Evolutionary conservation across 306 rosid genomes (phyloP).

Genomic region (Lathyrus oleraceus): DNA sequence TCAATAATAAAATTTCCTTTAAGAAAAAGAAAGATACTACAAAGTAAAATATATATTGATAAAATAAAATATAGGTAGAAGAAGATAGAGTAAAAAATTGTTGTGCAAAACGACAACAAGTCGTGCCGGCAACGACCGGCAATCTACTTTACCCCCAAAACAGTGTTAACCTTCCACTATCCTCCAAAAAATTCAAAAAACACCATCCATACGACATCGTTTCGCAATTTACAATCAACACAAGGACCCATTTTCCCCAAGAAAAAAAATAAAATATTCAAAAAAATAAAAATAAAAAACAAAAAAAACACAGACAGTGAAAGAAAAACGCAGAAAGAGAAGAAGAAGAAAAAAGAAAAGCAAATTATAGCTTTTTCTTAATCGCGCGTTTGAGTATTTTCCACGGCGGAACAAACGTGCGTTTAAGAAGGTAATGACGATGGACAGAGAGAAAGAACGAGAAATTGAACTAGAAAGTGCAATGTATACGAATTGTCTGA

Average conservation of each 20-base stretch:
- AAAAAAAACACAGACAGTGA: not conserved
- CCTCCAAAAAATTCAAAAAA: conserved; percentile 19
- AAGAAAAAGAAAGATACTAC: no score
- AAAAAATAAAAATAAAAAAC: not conserved
- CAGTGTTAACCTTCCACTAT: not conserved
- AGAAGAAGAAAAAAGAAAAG: not conserved
- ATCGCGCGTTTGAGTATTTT: not conserved
- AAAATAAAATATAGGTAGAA: no score
- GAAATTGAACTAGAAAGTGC: conserved; percentile 98
- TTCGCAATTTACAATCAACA: conserved; percentile 31
- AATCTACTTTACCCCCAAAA: not conserved
- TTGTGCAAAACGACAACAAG: conserved; percentile 28
- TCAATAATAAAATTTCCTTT: no score
- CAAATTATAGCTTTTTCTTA: not conserved
- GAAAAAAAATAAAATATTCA: not conserved
- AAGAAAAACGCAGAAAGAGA: not conserved
- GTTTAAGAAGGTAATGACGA: conserved; percentile 68
- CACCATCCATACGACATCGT: conserved; percentile 22
- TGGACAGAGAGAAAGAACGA: conserved; percentile 99
- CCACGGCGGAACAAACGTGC: no score
- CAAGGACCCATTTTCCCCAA: not conserved
- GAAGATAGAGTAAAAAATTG: no score
- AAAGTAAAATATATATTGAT: no score
- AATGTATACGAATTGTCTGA: conserved; percentile 97
- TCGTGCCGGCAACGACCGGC: conserved; percentile 53